A percentile compares a stretch with the other conserved stretches of the same genome.
These are phyloP conservation scores for Pholiota molesta DNA, from an alignment of 768 basidiomycete species.

Conservation along the genomic window DNA sequence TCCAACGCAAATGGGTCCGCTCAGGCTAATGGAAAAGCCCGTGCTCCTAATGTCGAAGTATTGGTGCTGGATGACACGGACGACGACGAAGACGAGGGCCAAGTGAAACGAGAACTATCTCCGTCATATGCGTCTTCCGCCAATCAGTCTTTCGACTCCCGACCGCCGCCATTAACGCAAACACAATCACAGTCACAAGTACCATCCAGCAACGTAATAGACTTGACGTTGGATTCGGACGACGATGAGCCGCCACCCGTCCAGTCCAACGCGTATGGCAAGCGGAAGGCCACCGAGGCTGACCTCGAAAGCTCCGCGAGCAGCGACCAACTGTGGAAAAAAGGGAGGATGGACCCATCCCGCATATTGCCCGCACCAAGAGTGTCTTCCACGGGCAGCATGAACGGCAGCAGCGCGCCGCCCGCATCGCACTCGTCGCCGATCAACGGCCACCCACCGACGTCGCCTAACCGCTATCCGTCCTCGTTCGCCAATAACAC, in stretches of 20 bases:
- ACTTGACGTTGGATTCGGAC: slow-evolving; percentile 73
- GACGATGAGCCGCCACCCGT: slow-evolving; percentile 64
- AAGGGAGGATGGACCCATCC: slow-evolving; percentile 43
- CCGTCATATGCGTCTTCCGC: slow-evolving; percentile 58
- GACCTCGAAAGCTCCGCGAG: slow-evolving; percentile 48
- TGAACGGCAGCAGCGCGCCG: slow-evolving; percentile 16
- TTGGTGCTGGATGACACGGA: slow-evolving; percentile 68
- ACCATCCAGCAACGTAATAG: slow-evolving; percentile 64
- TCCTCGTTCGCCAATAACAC: slow-evolving; percentile 24
- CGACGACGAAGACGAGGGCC: slow-evolving; percentile 79
- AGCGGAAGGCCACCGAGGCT: slow-evolving; percentile 61
- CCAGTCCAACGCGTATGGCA: slow-evolving; percentile 36
- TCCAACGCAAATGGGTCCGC: slow-evolving; percentile 29
- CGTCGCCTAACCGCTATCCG: slow-evolving; percentile 25
- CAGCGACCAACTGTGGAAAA: slow-evolving; percentile 78
- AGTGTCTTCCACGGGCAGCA: slow-evolving; percentile 9
- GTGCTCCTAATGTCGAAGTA: slow-evolving; percentile 56
- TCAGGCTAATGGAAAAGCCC: slow-evolving; percentile 42
- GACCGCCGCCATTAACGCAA: slow-evolving; percentile 24
- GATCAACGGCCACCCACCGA: slow-evolving; percentile 18
- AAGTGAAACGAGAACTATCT: slow-evolving; percentile 77
- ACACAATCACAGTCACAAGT: slow-evolving; percentile 33
- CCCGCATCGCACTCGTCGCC: slow-evolving; percentile 18
- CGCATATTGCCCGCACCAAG: slow-evolving; percentile 20
- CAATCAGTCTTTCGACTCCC: slow-evolving; percentile 35